Evolutionary conservation across 148 eudicot genomes (phyloP).

Genomic region (Oxyria digyna): DNA sequence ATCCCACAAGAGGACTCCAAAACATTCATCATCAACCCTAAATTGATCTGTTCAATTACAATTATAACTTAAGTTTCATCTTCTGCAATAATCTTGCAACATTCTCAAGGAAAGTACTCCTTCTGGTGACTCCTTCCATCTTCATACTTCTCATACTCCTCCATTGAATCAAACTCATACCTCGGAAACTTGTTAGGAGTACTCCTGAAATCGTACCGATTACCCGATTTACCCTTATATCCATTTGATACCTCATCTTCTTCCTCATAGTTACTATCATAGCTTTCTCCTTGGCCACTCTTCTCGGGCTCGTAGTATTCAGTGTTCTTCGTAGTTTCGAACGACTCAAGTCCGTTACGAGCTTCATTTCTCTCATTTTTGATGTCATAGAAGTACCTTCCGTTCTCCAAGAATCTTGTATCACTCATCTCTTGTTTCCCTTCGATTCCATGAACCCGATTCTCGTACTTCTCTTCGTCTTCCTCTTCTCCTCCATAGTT

Average conservation of each 20-base stretch:
- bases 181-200: constrained; percentile 12
- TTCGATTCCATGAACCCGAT: not conserved
- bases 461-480: not conserved
- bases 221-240: not conserved
- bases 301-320: not conserved
- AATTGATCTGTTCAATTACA: constrained; percentile 4
- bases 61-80: constrained; percentile 1
- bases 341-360: not conserved
- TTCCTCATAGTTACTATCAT: not conserved
- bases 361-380: not conserved
- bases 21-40: constrained; percentile 3
- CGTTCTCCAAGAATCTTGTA: constrained; percentile 33
- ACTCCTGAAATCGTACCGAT: constrained; percentile 1
- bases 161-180: constrained; percentile 14
- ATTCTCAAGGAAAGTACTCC: not conserved
- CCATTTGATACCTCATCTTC: not conserved
- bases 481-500: not conserved
- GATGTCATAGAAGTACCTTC: constrained; percentile 22
- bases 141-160: constrained; percentile 18
- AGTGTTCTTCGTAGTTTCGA: not conserved
- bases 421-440: constrained; percentile 32
- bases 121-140: not conserved
- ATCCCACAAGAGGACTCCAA: not conserved
- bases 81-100: not conserved
- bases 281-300: not conserved